A percentile compares a stretch with the other conserved stretches of the same genome.
Conservation (phyloP, 2,329 filamentous ascomycete species). For the Cladophialophora carrionii region DNA sequence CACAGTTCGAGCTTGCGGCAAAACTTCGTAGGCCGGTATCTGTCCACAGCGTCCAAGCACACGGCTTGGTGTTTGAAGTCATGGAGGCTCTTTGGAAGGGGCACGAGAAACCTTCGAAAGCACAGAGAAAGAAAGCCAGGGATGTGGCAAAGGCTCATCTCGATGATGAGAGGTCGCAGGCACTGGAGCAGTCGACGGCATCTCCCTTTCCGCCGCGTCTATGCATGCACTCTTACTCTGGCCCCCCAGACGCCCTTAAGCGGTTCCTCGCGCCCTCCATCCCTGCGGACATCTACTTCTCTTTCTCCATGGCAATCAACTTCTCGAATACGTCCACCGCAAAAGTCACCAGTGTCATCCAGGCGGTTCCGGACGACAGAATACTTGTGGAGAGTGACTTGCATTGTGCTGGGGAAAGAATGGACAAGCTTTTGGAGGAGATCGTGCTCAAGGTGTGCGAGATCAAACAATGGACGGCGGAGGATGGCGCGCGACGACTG, state of each 20-base stretch:
- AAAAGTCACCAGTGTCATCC: conserved; percentile 69
- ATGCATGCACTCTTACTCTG: conserved; percentile 93
- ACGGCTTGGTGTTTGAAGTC: conserved; percentile 61
- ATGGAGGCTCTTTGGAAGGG: conserved; percentile 62
- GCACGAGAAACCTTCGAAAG: conserved; percentile 58
- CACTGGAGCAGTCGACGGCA: conserved; percentile 38
- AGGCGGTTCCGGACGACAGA: conserved; percentile 72
- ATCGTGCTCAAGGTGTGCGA: conserved; percentile 76
- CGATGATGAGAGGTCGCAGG: conserved; percentile 39
- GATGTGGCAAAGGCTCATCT: conserved; percentile 43
- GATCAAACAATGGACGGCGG: conserved; percentile 75
- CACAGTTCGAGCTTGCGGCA: conserved; percentile 63
- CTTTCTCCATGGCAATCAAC: conserved; percentile 85
- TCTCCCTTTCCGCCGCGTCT: conserved; percentile 82
- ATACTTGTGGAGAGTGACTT: conserved; percentile 89
- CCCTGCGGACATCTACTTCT: conserved; percentile 80
- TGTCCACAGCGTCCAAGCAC: conserved; percentile 66
- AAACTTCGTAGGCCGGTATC: conserved; percentile 62
- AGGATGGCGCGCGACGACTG: conserved; percentile 69
- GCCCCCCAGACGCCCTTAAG: conserved; percentile 70
- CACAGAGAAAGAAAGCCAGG: conserved; percentile 47
- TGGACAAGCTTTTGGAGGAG: conserved; percentile 77
- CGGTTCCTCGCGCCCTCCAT: conserved; percentile 76
- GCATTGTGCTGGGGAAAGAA: conserved; percentile 75
- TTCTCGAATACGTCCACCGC: conserved; percentile 59